Conservation (phyloP, 768 basidiomycete genomes). For the Tylopilus intermedius region DNA sequence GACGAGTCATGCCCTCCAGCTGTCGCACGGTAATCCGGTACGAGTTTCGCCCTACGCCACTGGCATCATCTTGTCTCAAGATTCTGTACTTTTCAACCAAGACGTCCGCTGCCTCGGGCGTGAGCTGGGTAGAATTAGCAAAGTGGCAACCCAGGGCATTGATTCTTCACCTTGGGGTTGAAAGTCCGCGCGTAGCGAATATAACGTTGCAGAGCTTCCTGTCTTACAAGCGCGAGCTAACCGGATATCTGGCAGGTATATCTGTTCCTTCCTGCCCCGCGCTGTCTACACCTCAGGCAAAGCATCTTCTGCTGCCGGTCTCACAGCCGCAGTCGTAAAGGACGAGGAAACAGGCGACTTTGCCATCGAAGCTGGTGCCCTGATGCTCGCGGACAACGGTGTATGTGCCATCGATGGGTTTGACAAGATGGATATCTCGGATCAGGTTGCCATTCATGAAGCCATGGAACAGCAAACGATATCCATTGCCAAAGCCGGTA, state of each 20-base stretch:
- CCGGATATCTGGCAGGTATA: conserved; percentile 56
- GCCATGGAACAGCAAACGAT: conserved; percentile 99
- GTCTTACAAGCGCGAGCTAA: neutral
- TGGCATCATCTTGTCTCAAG: conserved; percentile 87
- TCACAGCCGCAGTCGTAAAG: conserved; percentile 96
- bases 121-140: conserved; percentile 54
- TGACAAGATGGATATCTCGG: conserved; percentile 99
- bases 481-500: conserved; percentile 98
- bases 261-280: conserved; percentile 95
- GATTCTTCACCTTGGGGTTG: conserved; percentile 75
- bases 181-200: conserved; percentile 97
- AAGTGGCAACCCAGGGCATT: neutral
- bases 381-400: conserved; percentile 99
- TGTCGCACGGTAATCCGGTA: conserved; percentile 98
- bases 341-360: conserved; percentile 99
- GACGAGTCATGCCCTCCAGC: conserved; percentile 95
- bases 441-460: conserved; percentile 99
- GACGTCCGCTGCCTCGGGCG: conserved; percentile 86
- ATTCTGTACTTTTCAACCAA: conserved; percentile 94
- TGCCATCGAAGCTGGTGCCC: conserved; percentile 97
- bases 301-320: conserved; percentile 96
- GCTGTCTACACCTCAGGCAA: conserved; percentile 99
- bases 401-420: conserved; percentile 99
- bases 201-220: conserved; percentile 88
- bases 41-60: conserved; percentile 83